Percentiles rank a stretch among this genome's conserved stretches.
Conservation (phyloP, 2,329 filamentous ascomycete species). For the Arthroderma sp. region DNA sequence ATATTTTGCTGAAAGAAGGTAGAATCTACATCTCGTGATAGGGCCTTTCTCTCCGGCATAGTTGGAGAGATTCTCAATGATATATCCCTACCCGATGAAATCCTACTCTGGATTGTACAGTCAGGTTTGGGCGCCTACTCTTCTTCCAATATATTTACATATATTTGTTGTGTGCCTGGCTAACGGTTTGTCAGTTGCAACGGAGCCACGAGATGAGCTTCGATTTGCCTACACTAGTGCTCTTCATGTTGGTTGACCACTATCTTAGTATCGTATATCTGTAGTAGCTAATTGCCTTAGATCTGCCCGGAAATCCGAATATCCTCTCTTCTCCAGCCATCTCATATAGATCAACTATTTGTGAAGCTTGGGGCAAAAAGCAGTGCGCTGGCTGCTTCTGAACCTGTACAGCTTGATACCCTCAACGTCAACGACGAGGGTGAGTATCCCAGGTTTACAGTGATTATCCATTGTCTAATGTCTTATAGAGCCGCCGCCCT, state of each 20-base stretch:
- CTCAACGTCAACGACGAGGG: neutral
- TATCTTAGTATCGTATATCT: neutral
- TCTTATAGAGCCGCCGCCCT: neutral
- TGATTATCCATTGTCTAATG: neutral
- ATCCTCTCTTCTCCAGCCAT: slow-evolving; percentile 26
- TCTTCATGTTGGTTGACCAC: slow-evolving; percentile 33
- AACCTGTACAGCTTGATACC: neutral
- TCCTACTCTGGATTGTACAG: slow-evolving; percentile 52
- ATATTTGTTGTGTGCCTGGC: neutral
- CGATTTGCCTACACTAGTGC: slow-evolving; percentile 48
- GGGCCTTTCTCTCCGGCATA: slow-evolving; percentile 52
- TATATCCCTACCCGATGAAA: slow-evolving; percentile 46
- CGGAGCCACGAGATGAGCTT: slow-evolving; percentile 45
- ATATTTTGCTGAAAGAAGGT: slow-evolving; percentile 10
- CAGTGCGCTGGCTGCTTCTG: slow-evolving; percentile 30
- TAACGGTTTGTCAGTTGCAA: slow-evolving; percentile 31
- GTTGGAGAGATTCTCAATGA: slow-evolving; percentile 43
- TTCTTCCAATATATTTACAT: neutral
- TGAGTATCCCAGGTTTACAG: neutral
- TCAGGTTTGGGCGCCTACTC: slow-evolving; percentile 20
- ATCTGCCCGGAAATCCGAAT: slow-evolving; percentile 21
- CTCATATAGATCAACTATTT: slow-evolving; percentile 43
- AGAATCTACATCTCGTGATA: slow-evolving; percentile 42
- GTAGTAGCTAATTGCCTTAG: slow-evolving; percentile 18
- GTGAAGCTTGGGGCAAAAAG: slow-evolving; percentile 44